Evolutionary conservation across 768 basidiomycete genomes (phyloP), one percentile per base, ranked within the genome.

Genomic region (Guyanaporus albipodus): DNA sequence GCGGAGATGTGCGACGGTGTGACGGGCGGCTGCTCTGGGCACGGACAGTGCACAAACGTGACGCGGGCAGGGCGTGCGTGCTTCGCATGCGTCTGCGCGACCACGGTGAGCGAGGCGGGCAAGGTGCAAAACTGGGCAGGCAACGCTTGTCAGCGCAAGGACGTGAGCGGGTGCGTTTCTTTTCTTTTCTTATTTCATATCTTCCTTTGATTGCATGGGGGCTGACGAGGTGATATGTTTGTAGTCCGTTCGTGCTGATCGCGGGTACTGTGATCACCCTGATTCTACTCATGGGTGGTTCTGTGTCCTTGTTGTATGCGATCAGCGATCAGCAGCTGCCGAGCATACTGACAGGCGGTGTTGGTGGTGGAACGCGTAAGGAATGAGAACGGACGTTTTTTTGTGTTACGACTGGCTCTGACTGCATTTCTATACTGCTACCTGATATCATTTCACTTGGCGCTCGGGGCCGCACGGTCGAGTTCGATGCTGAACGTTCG

Each of bases 181-280:
- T 12, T 4, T 27, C 2, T n/a, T 31, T 35, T 15, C 9, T 32
- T 27, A 28, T 32, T 17, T 7, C 31, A 8, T 32, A 6, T n/a
- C n/a, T n/a, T n/a, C n/a, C n/a, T n/a, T n/a, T n/a, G n/a, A n/a
- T n/a, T n/a, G n/a, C n/a, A n/a, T n/a, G n/a, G n/a, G n/a, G n/a
- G 12, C 21, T 48, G 19, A 28, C 9, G 14, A 50, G 32, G n/a
- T 32, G 11, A 29, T 50, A 28, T 38, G 15, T 32, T 28, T 28
- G 17, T 50, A 91, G 89, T 11, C 79, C 83, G 15, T 91, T 92
- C 53, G 81, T 83, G 14, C 75, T 92, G 39, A 67, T 92, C 38
- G 64, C 79, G 2, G 88, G 90, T 36, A 87, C 84, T 2, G 75
- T 75, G 22, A 65, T 90, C 45, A 74, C 74, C 6, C 66, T 92